Evolutionary conservation across 768 basidiomycete genomes (phyloP), one percentile per base, ranked within the genome.

Genomic region (Tylopilus rubrobrunneus): DNA sequence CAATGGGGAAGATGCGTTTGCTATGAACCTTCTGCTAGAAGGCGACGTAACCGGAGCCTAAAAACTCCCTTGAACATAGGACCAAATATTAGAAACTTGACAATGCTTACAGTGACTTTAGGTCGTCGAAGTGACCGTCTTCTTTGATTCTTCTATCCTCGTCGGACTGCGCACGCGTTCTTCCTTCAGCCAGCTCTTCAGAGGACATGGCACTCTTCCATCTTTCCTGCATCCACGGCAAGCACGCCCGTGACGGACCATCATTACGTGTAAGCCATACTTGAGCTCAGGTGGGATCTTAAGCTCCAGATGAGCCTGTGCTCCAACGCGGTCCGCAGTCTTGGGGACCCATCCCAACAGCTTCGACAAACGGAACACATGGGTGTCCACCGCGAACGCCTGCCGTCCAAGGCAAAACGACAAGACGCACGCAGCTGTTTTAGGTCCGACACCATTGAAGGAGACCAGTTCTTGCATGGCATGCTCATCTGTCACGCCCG

Each of bases 381-480:
- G 83, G 8, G 84, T 85, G 55, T 85, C 83, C 46, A 85, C 84
- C 1, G 84, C 81, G 52, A 85, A 84, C 0, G 80, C 79, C 43
- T 79, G 72, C n/a, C 83, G 72, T 5, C 78, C 81, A 7, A 85
- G 71, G 57, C 81, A 82, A 63, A 85, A 83, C 23, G 83, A 71
- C 12, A 84, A 66, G 0, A 85, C 83, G 54, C 83, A 85, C 1
- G 83, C 79, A 1, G 82, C 83, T 1, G 82, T 84, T 67, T 84
- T 84, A 1, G 81, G 83, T 2, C 83, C 82, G 10, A 85, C 82
- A 1, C 83, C 83, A 29, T 75, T 67, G 52, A 79, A 79, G 4
- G 80, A 75, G 14, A 82, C 75, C 27, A 85, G 73, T 56, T 80
- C 82, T 56, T 73, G 65, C 82, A 83, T 84, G 33, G 78, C 76